Conservation (phyloP, 2,329 filamentous ascomycete species). For the Arthrobotrys sphaeroides region DNA sequence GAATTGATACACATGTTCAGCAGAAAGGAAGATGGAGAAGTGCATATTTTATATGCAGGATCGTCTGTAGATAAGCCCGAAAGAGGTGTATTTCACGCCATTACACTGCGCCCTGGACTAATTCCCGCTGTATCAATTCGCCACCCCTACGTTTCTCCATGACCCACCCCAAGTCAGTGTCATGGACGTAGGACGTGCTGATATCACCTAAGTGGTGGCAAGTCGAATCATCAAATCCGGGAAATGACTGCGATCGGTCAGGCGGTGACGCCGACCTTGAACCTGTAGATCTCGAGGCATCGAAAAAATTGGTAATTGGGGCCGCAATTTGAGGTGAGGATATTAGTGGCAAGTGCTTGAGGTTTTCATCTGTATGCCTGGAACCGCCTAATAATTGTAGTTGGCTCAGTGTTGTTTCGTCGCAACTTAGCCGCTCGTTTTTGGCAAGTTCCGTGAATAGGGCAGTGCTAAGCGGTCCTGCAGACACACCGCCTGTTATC, state of each 20-base stretch:
- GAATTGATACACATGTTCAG: no score
- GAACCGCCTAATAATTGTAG: constrained; percentile 28
- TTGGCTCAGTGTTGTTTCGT: constrained; percentile 41
- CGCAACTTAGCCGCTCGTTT: constrained; percentile 30
- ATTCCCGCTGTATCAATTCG: constrained; percentile 43
- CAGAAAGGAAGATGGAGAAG: no score
- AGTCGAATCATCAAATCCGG: constrained; percentile 12
- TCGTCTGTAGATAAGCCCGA: background rate
- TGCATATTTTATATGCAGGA: no score
- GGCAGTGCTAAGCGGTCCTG: constrained; percentile 46
- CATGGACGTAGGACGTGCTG: constrained; percentile 48
- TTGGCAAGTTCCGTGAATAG: constrained; percentile 46
- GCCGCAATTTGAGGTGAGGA: background rate
- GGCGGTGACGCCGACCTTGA: background rate
- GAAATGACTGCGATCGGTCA: background rate
- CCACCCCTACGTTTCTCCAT: constrained; percentile 50
- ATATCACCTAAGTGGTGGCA: constrained; percentile 17
- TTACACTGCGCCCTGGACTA: constrained; percentile 47
- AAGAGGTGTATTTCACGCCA: background rate
- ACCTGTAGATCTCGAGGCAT: background rate
- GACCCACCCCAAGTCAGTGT: constrained; percentile 48
- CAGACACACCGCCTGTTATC: constrained; percentile 26
- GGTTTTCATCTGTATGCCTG: constrained; percentile 19
- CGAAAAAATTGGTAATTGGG: background rate
- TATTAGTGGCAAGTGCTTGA: constrained; percentile 25